phyloP scores from a whole-genome alignment of 225 moss, liverwort and hornwort species.

The Polytrichum formosum region DNA sequence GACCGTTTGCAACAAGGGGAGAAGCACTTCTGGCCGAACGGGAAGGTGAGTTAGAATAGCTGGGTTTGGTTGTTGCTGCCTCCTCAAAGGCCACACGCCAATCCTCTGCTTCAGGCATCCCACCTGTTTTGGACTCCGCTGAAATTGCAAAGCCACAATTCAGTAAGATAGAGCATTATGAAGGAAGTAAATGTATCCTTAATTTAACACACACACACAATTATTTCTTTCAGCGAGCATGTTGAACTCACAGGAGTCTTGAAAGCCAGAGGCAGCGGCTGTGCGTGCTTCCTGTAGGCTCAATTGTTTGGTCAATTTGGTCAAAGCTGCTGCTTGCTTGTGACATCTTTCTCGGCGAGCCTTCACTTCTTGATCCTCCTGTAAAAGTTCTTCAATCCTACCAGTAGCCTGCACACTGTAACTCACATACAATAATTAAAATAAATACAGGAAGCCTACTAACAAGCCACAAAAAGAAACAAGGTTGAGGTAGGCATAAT shows the following conservation, averaged over 20 bases:
- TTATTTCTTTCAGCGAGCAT: no score
- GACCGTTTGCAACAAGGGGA: conserved; percentile 20
- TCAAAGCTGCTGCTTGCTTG: conserved; percentile 70
- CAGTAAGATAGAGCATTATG: not conserved
- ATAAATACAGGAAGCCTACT: not conserved
- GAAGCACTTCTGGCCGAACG: conserved; percentile 24
- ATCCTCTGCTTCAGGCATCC: conserved; percentile 47
- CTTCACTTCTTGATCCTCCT: conserved; percentile 79
- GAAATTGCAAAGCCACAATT: not conserved
- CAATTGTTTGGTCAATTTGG: conserved; percentile 77
- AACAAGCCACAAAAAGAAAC: not conserved
- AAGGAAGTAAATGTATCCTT: conserved; percentile 1
- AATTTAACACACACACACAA: conserved; percentile 34
- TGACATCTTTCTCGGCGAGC: conserved; percentile 77
- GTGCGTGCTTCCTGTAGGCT: conserved; percentile 92
- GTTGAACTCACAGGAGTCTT: conserved; percentile 1
- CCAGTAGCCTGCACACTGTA: conserved; percentile 72
- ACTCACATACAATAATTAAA: not conserved
- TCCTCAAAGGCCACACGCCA: conserved; percentile 94
- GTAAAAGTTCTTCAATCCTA: conserved; percentile 83
- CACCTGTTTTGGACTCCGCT: not conserved
- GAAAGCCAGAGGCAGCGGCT: conserved; percentile 50
- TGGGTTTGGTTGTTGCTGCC: conserved; percentile 30
- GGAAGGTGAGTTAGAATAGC: conserved; percentile 12
- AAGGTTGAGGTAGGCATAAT: not conserved